Evolutionary conservation across 2,329 filamentous ascomycete genomes (phyloP), one percentile per base, ranked within the genome.

Genomic region (Paracoccidioides lutzii): DNA sequence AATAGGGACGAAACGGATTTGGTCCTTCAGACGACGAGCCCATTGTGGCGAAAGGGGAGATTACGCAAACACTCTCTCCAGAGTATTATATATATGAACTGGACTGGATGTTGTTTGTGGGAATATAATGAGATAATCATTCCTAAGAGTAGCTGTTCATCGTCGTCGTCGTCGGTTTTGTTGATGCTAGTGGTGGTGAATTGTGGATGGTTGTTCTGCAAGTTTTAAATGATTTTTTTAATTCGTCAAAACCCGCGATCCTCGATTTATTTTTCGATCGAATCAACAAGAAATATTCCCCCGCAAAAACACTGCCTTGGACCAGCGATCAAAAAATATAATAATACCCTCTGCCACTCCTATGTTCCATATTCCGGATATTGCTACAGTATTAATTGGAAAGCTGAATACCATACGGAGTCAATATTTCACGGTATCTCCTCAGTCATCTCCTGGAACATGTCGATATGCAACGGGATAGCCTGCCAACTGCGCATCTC

Each of bases 1-100:
- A 82, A 62, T 83, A 83, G 8, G 80, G 80, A 57, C 80, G 73
- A 57, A 82, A 70, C 49, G 80, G 80, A 68, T 83, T 83, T 48
- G 77, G 75, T 57, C 73, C 75, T 63, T 81, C 76, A 67, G 72
- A 68, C 59, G 71, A 66, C 53, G 72, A 71, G 60, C 74, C 69
- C 75, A 77, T 79, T 54, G 59, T 63, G 52, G 48, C 57, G 51
- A 7, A 54, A 33, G 42, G n/a, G 55, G 35, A 45, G 51, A 42
- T 48, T 53, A 46, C 53, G 33, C 28, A 9, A n/a, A 10, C 10
- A n/a, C 46, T 37, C 33, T 6, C 10, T 32, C 35, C n/a, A 14
- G 35, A 28, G 22, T 46, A 30, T 6, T n/a, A 46, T 8, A 8
- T 49, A 49, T 49, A 10, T 15, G 30, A 37, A n/a, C 9, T 37